Percentiles rank a stretch among this genome's conserved stretches.
Evolutionary conservation across 306 rosid genomes (phyloP).

Genomic region (Hippophae rhamnoides): DNA sequence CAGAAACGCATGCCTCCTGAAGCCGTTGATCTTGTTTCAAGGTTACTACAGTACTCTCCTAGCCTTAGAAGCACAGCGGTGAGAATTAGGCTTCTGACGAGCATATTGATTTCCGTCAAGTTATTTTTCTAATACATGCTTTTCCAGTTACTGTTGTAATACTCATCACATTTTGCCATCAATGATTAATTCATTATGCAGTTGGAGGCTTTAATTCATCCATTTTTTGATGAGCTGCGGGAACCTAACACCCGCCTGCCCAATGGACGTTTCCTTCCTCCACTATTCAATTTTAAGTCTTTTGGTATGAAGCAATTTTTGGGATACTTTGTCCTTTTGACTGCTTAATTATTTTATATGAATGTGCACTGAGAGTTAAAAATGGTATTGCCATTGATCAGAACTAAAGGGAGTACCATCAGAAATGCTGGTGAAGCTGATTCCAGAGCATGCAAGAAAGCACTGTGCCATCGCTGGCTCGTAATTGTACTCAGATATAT

Average conservation of each 20-base stretch:
- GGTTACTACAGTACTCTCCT: constrained; percentile 68
- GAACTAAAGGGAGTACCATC: no score
- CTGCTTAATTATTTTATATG: no score
- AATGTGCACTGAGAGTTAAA: no score
- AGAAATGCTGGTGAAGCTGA: no score
- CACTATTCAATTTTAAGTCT: constrained; percentile 61
- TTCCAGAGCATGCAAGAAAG: no score
- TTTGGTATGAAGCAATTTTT: constrained; percentile 29
- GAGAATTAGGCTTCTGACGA: constrained; percentile 16
- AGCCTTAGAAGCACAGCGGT: constrained; percentile 55
- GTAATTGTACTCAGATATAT: no score
- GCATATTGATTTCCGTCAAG: background rate
- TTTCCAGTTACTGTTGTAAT: background rate
- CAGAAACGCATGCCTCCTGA: constrained; percentile 62
- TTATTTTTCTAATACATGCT: background rate
- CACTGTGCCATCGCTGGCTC: no score
- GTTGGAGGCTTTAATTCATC: constrained; percentile 53
- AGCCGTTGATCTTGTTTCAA: constrained; percentile 62
- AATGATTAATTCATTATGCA: constrained; percentile 6
- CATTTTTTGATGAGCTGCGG: constrained; percentile 59
- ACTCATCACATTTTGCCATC: background rate
- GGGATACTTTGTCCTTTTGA: no score
- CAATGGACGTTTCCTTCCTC: constrained; percentile 51
- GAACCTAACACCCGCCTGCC: constrained; percentile 53
- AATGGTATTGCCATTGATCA: no score